These are phyloP conservation scores for Penicillium manginii DNA, from an alignment of 495 filamentous ascomycete species.

Conservation along the genomic window DNA sequence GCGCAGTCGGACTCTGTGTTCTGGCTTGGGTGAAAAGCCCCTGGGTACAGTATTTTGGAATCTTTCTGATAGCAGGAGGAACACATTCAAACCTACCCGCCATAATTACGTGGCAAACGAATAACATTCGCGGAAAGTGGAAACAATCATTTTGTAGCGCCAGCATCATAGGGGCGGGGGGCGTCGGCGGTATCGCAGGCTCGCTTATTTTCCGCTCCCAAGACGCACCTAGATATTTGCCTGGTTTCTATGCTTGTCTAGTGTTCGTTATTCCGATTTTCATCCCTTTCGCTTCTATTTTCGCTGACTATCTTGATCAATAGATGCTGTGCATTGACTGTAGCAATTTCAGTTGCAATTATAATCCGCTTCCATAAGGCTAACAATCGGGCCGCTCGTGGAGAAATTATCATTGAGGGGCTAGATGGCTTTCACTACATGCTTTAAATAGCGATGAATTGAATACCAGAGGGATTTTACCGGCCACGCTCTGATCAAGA, in stretches of 20 bases:
- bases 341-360: neutral
- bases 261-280: neutral
- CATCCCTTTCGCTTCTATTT: neutral
- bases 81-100: conserved; percentile 57
- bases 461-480: neutral
- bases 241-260: neutral
- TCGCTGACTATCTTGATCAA: neutral
- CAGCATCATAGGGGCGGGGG: conserved; percentile 48
- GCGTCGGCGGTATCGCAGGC: conserved; percentile 58
- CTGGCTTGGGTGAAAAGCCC: conserved; percentile 39
- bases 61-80: conserved; percentile 52
- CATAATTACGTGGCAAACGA: conserved; percentile 58
- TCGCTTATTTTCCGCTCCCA: conserved; percentile 53
- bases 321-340: too few species aligned
- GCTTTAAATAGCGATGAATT: neutral
- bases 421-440: conserved; percentile 8
- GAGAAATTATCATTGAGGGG: conserved; percentile 9
- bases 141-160: conserved; percentile 59
- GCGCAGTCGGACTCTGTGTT: conserved; percentile 39
- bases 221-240: conserved; percentile 40
- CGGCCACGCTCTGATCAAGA: too few species aligned
- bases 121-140: conserved; percentile 64
- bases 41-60: conserved; percentile 59
- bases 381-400: conserved; percentile 1
- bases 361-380: neutral